Base-by-base conservation (phyloP, 345 rosid genomes). In the Citrus medica region DNA sequence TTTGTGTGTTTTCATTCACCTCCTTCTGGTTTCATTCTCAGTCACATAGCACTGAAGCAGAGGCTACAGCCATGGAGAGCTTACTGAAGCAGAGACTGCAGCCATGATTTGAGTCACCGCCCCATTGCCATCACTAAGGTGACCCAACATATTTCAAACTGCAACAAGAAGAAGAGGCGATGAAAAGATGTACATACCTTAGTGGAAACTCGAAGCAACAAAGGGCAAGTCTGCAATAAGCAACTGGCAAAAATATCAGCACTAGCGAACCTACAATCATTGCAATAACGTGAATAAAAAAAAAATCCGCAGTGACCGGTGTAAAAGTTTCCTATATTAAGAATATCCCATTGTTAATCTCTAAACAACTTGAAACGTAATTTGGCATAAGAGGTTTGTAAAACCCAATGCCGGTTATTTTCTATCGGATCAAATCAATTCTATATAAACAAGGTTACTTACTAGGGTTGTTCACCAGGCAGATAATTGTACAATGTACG, bases 181-280 rank as follows among this genome's bases (percentile, higher is more conserved):
- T 27, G 0, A 61, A 19, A 32, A 6, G 30, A 74, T 32, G 71
- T 37, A 14, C 87, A 76, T 82, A 95, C 99, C 96, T 92, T 93
- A 19, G 99, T 92, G 85, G n/a, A 92, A 78, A 95, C 98, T 60
- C 98, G 94, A 84, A 93, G 97, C 90, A 95, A 84, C 55, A 95
- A 51, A 3, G 99, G 96, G 83, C 99, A 93, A 21, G 94, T 92
- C 97, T 95, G 97, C 88, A 67, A 67, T 75, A 62, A 28, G 73
- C 12, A 10, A 16, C 10, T 24, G 42, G 42, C 35, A 64, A 60
- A 42, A 55, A 64, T 35, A n/a, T 40, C 38, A 73, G 8, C 63
- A 56, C 53, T 75, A 25, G 32, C 60, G 21, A 35, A 67, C n/a
- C 56, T 14, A 19, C 30, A 35, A 35, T 1, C 13, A 17, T 73